Percentiles rank a stretch among this genome's conserved stretches.
Evolutionary conservation across 108 stramenopile species (phyloP).

Genomic region (Skeletonema costatum): DNA sequence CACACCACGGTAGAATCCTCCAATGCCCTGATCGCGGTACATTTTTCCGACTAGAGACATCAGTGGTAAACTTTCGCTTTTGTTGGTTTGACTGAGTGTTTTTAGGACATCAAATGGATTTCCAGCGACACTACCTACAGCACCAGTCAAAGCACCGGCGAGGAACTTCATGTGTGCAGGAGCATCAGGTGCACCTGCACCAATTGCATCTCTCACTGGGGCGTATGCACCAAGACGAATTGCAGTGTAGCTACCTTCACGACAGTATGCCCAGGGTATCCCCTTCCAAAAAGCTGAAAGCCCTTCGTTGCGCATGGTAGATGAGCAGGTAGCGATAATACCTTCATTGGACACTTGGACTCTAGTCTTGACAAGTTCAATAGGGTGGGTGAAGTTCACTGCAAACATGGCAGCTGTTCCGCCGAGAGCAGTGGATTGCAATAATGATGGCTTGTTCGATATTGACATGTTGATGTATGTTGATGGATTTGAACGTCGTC

Average conservation of each 20-base stretch:
- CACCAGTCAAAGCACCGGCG: constrained; percentile 54
- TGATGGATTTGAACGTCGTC: background rate
- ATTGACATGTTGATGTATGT: background rate
- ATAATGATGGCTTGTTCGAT: constrained; percentile 46
- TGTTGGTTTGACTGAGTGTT: constrained; percentile 86
- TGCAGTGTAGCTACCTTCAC: constrained; percentile 72
- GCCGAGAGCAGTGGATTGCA: constrained; percentile 55
- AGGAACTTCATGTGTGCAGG: background rate
- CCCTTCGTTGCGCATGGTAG: constrained; percentile 37
- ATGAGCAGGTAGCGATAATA: constrained; percentile 7
- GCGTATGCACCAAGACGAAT: constrained; percentile 61
- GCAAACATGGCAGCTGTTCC: constrained; percentile 61
- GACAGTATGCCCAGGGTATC: constrained; percentile 60
- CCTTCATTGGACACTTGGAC: constrained; percentile 31
- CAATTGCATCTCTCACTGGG: constrained; percentile 62
- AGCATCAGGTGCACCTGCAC: constrained; percentile 30
- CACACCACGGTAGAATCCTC: constrained; percentile 94
- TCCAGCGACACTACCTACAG: constrained; percentile 86
- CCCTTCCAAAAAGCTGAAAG: constrained; percentile 56
- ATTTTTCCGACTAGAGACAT: constrained; percentile 66
- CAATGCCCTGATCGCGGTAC: constrained; percentile 72
- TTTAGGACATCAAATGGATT: constrained; percentile 94
- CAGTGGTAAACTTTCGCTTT: constrained; percentile 68
- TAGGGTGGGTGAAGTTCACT: constrained; percentile 81
- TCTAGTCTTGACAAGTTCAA: constrained; percentile 70